phyloP scores from a whole-genome alignment of 306 rosid genomes.

The Urtica urens region DNA sequence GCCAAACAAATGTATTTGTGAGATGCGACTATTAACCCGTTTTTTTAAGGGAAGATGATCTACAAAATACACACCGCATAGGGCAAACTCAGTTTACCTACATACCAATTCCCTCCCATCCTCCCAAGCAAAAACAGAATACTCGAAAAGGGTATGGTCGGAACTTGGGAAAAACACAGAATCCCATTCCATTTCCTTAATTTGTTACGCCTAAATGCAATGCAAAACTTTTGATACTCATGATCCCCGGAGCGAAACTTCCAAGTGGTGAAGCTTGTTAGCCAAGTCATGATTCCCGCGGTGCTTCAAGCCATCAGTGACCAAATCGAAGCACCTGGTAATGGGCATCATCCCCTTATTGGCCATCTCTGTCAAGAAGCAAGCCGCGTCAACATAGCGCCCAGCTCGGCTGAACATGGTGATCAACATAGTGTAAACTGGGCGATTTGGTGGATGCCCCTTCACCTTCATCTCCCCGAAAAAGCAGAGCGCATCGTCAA shows the following conservation, averaged over 20 bases:
- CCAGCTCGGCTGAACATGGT: slow-evolving; percentile 88
- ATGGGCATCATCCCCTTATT: slow-evolving; percentile 69
- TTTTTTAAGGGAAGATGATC: not conserved
- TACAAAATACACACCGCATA: not conserved
- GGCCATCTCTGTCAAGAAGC: slow-evolving; percentile 72
- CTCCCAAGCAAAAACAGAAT: too few species aligned
- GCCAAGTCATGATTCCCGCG: slow-evolving; percentile 86
- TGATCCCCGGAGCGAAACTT: slow-evolving; percentile 46
- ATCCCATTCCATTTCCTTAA: too few species aligned
- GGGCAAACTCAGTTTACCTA: not conserved
- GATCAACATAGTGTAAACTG: slow-evolving; percentile 78
- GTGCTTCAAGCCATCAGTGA: slow-evolving; percentile 81
- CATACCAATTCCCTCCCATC: too few species aligned
- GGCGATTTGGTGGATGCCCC: slow-evolving; percentile 90
- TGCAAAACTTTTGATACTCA: too few species aligned
- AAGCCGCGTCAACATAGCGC: slow-evolving; percentile 67
- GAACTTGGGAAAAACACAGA: too few species aligned
- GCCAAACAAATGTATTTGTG: not conserved
- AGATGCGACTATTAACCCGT: not conserved
- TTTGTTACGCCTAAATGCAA: too few species aligned
- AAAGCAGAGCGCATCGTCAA: slow-evolving; percentile 85
- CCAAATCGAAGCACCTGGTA: slow-evolving; percentile 71
- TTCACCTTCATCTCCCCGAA: slow-evolving; percentile 76
- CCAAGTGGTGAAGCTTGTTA: slow-evolving; percentile 56
- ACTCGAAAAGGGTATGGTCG: too few species aligned